These are phyloP conservation scores for Chlorella vulgaris DNA, from an alignment of 139 green algal genomes.

Conservation along the genomic window DNA sequence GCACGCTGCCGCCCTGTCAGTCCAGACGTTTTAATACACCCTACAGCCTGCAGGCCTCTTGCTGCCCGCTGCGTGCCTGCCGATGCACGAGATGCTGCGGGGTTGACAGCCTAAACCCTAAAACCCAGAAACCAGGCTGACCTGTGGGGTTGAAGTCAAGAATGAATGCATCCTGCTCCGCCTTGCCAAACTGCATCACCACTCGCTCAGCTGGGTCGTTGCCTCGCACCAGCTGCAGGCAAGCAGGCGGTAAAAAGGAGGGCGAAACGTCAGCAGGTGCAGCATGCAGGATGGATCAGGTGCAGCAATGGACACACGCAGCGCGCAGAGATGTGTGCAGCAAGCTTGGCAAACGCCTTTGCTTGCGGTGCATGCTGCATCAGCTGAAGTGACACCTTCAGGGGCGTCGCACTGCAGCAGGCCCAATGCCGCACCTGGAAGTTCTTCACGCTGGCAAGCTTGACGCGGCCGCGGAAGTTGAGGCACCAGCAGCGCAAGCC, in stretches of 20 bases:
- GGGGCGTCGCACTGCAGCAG: background rate
- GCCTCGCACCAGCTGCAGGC: constrained; percentile 25
- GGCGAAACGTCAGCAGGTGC: background rate
- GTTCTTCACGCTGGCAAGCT: constrained; percentile 97
- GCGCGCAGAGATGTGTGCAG: no score
- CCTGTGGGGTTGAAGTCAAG: constrained; percentile 87
- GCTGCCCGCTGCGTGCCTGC: no score
- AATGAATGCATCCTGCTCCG: constrained; percentile 88
- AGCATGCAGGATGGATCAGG: no score
- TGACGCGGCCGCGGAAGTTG: constrained; percentile 99
- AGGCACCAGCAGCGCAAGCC: constrained; percentile 94
- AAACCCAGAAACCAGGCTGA: background rate
- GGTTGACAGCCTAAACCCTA: no score
- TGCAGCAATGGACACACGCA: no score
- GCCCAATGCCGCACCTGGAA: constrained; percentile 83
- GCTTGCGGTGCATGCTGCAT: no score
- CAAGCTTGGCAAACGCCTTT: no score
- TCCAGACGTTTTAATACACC: no score
- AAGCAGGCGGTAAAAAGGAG: background rate
- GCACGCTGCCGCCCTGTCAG: no score
- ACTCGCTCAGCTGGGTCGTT: constrained; percentile 72
- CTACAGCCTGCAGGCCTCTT: no score
- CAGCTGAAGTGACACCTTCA: no score
- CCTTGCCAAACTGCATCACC: constrained; percentile 95
- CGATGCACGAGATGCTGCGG: no score